Percentiles rank a stretch among this genome's conserved stretches.
Conservation (phyloP, 2,329 filamentous ascomycete species). For the Cryphonectria naterciae region DNA sequence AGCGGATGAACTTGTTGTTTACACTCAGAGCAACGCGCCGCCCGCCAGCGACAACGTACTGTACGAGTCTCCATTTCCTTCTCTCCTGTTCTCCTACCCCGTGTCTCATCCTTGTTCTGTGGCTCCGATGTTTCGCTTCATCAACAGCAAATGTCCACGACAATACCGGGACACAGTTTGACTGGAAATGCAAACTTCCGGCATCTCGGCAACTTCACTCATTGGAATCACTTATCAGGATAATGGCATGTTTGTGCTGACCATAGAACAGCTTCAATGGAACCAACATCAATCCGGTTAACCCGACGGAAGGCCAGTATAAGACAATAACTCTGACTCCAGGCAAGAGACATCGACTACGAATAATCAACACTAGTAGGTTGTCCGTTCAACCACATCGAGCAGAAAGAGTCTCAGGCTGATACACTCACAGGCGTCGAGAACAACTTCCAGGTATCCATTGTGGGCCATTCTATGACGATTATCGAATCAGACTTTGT, state of each 20-base stretch:
- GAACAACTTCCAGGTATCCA: slow-evolving; percentile 42
- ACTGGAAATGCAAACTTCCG: too few species aligned
- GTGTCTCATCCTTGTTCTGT: neutral
- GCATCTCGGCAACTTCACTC: too few species aligned
- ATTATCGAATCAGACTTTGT: slow-evolving; percentile 58
- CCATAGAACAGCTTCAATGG: slow-evolving; percentile 45
- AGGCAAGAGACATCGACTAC: slow-evolving; percentile 53
- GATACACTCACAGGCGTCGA: slow-evolving; percentile 20
- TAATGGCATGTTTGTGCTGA: neutral
- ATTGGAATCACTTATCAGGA: too few species aligned
- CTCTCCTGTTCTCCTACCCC: neutral
- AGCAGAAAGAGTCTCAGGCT: neutral
- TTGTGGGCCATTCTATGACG: slow-evolving; percentile 53
- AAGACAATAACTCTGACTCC: slow-evolving; percentile 42
- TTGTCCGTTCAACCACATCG: neutral
- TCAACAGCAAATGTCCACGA: neutral
- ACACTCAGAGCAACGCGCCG: slow-evolving; percentile 35
- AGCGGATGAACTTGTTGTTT: slow-evolving; percentile 36
- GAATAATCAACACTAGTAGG: slow-evolving; percentile 51
- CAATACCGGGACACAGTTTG: neutral
- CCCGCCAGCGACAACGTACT: slow-evolving; percentile 45
- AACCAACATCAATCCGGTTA: slow-evolving; percentile 39
- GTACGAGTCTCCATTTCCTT: neutral
- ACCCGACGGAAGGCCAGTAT: slow-evolving; percentile 37
- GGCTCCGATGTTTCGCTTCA: neutral